A percentile compares a stretch with the other conserved stretches of the same genome.
Evolutionary conservation across 1,284 basidiomycete species (phyloP).

Genomic region (Neonothopanus nambi): DNA sequence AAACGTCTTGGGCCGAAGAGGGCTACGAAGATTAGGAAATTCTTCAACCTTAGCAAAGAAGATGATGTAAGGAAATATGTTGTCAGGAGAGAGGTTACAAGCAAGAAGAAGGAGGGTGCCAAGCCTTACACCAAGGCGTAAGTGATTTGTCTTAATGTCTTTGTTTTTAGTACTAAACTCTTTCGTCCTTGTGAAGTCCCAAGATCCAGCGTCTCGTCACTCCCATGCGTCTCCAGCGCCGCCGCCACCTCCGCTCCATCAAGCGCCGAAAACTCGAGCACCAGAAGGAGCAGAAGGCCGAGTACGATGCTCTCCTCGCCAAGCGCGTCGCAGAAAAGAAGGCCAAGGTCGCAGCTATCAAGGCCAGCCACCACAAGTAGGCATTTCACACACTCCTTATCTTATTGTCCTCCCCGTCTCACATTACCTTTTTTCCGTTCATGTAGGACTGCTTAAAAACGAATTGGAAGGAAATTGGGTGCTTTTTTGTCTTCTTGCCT

Average conservation of each 20-base stretch:
- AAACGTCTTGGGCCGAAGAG: constrained; percentile 96
- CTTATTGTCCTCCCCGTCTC: no score
- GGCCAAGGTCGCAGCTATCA: constrained; percentile 78
- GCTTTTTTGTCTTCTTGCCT: no score
- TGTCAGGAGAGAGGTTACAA: constrained; percentile 88
- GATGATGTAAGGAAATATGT: constrained; percentile 99
- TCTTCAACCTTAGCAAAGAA: constrained; percentile 96
- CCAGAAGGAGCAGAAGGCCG: constrained; percentile 94
- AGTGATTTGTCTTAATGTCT: constrained; percentile 35
- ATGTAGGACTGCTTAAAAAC: constrained; percentile 6
- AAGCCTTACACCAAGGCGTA: constrained; percentile 99
- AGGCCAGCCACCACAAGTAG: constrained; percentile 57
- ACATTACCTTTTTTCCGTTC: not conserved
- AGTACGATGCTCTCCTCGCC: constrained; percentile 85
- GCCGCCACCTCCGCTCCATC: constrained; percentile 90
- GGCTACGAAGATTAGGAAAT: constrained; percentile 93
- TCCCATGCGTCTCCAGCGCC: constrained; percentile 93
- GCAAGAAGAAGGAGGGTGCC: constrained; percentile 87
- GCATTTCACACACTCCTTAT: not conserved
- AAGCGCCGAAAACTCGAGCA: constrained; percentile 87
- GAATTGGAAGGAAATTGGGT: no score
- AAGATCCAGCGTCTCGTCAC: constrained; percentile 94
- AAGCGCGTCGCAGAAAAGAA: constrained; percentile 96
- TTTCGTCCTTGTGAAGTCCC: constrained; percentile 45
- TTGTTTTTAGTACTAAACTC: constrained; percentile 8